Evolutionary conservation across 2,329 filamentous ascomycete species (phyloP).

Genomic region (Alternaria metachromatica): DNA sequence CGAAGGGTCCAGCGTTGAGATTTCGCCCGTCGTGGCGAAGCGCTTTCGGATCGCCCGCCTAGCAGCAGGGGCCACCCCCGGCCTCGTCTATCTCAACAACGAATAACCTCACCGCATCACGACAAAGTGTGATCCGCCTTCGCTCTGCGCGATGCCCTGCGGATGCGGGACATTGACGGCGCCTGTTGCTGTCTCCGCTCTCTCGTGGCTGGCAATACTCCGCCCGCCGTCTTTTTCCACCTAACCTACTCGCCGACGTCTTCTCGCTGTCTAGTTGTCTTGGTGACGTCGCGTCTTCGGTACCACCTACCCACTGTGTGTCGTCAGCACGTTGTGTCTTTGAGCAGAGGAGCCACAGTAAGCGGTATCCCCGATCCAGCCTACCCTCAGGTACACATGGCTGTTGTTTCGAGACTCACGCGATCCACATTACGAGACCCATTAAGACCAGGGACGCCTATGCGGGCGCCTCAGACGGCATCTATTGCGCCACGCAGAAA

Average conservation of each 20-base stretch:
- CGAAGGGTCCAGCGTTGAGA: slow-evolving; percentile 10
- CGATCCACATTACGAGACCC: slow-evolving; percentile 4
- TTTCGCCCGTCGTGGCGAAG: slow-evolving; percentile 27
- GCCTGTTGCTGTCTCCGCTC: slow-evolving; percentile 16
- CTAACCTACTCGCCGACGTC: slow-evolving; percentile 1
- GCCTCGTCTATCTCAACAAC: slow-evolving; percentile 18
- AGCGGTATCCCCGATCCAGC: slow-evolving; percentile 10
- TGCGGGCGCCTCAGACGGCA: slow-evolving; percentile 11
- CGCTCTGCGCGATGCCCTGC: slow-evolving; percentile 12
- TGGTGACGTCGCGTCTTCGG: slow-evolving; percentile 23
- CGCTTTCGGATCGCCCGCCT: slow-evolving; percentile 21
- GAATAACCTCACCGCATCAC: slow-evolving; percentile 30
- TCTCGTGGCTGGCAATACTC: slow-evolving; percentile 21
- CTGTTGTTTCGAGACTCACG: slow-evolving; percentile 7
- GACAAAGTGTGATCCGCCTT: slow-evolving; percentile 21
- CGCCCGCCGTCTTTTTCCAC: slow-evolving; percentile 8
- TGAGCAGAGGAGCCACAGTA: slow-evolving; percentile 14
- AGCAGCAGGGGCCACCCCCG: slow-evolving; percentile 17
- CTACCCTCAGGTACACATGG: slow-evolving; percentile 3
- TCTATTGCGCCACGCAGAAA: slow-evolving; percentile 12
- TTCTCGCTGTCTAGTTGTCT: slow-evolving; percentile 1
- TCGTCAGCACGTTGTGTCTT: slow-evolving; percentile 19
- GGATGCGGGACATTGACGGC: slow-evolving; percentile 20
- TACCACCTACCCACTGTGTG: slow-evolving; percentile 13
- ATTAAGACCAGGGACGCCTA: slow-evolving; percentile 21